Percentiles rank a stretch among this genome's conserved stretches.
These are phyloP conservation scores for Staphylotrichum tortipilum DNA, from an alignment of 495 filamentous ascomycete species.

Conservation along the genomic window DNA sequence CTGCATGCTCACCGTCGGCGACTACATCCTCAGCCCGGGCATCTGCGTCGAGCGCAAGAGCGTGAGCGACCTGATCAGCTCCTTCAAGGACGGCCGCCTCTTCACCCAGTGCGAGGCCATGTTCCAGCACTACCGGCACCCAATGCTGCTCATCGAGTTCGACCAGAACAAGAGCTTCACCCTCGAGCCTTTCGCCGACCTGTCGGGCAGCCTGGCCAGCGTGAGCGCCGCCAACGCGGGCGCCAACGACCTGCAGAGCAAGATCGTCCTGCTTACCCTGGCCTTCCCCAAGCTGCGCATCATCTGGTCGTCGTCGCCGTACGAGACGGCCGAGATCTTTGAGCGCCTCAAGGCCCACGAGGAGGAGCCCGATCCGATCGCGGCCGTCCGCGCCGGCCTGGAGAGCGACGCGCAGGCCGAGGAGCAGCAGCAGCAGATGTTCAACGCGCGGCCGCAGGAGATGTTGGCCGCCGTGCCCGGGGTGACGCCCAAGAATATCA, in stretches of 20 bases:
- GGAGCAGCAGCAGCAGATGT: conserved; percentile 51
- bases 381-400: conserved; percentile 73
- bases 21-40: conserved; percentile 84
- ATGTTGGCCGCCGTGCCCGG: conserved; percentile 84
- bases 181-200: conserved; percentile 81
- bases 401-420: conserved; percentile 52
- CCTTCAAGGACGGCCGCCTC: conserved; percentile 82
- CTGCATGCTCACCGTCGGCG: conserved; percentile 91
- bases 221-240: conserved; percentile 43
- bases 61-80: conserved; percentile 80
- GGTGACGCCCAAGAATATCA: conserved; percentile 67
- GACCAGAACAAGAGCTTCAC: conserved; percentile 96
- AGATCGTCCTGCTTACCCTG: conserved; percentile 85
- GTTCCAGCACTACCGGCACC: conserved; percentile 82
- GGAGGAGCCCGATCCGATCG: conserved; percentile 82
- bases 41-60: conserved; percentile 95
- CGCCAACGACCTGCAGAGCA: conserved; percentile 71
- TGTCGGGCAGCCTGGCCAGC: conserved; percentile 57
- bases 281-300: conserved; percentile 84
- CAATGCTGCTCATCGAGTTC: conserved; percentile 94
- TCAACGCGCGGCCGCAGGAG: conserved; percentile 62
- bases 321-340: conserved; percentile 97
- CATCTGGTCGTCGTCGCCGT: conserved; percentile 88
- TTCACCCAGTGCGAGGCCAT: conserved; percentile 91
- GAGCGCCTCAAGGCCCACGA: conserved; percentile 81